These are phyloP conservation scores for Microsporum audouinii DNA, from an alignment of 2,329 filamentous ascomycete genomes.

Conservation along the genomic window DNA sequence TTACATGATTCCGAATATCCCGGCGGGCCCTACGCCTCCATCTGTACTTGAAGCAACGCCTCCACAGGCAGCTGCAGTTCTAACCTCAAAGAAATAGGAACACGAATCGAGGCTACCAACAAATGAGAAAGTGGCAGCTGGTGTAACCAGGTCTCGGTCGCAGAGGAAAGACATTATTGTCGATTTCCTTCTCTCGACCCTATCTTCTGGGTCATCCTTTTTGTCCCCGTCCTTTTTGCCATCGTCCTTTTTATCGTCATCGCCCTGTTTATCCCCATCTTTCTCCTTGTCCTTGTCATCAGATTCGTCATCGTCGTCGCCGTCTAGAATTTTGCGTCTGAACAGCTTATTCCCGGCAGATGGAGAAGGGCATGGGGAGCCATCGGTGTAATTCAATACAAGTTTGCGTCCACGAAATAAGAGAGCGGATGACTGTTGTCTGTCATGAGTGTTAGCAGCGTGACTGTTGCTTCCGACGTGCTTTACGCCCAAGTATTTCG, in stretches of 20 bases:
- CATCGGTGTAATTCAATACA: constrained; percentile 63
- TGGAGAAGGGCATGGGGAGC: constrained; percentile 52
- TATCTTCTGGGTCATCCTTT: constrained; percentile 10
- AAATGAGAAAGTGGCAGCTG: constrained; percentile 64
- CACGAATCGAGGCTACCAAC: constrained; percentile 84
- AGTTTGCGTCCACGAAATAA: constrained; percentile 48
- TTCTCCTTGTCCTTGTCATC: constrained; percentile 23
- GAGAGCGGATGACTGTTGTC: constrained; percentile 36
- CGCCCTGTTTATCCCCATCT: constrained; percentile 24
- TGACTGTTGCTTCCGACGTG: not conserved
- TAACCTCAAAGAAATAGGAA: constrained; percentile 89
- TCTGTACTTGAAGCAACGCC: constrained; percentile 50
- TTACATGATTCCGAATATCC: constrained; percentile 78
- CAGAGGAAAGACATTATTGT: constrained; percentile 88
- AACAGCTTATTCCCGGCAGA: constrained; percentile 7
- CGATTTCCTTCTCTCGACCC: constrained; percentile 49
- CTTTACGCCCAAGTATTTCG: not conserved
- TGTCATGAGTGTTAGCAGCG: constrained; percentile 11
- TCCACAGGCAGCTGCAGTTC: constrained; percentile 73
- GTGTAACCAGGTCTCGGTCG: constrained; percentile 63
- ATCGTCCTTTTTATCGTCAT: constrained; percentile 28
- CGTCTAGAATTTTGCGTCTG: constrained; percentile 14
- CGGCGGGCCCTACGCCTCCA: constrained; percentile 55
- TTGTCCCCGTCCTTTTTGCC: constrained; percentile 26
- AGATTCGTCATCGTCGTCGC: constrained; percentile 16